Percentiles rank a stretch among this genome's conserved stretches.
These are phyloP conservation scores for Pilobolus umbonatus DNA, from an alignment of 192 early-diverging fungal genomes.

Conservation along the genomic window DNA sequence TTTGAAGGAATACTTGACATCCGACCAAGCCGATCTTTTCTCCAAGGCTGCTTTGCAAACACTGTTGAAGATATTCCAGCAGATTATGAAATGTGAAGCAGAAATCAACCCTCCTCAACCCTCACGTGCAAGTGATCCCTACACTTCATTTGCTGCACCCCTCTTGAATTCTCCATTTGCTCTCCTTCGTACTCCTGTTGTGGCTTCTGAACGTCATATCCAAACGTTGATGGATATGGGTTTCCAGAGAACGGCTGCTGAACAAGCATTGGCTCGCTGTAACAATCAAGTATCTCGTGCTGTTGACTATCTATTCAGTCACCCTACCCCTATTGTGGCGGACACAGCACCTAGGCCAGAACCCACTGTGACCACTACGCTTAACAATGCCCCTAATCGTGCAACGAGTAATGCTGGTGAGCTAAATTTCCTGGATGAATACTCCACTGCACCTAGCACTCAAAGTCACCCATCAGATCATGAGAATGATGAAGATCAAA, in stretches of 20 bases:
- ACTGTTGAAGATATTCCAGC: conserved; percentile 56
- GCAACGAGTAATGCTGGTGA: conserved; percentile 13
- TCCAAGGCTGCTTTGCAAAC: conserved; percentile 51
- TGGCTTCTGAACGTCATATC: conserved; percentile 60
- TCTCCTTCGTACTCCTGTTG: conserved; percentile 33
- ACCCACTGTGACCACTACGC: conserved; percentile 28
- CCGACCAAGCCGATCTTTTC: conserved; percentile 49
- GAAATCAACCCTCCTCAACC: conserved; percentile 44
- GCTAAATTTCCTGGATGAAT: too few species aligned
- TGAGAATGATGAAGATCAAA: conserved; percentile 15
- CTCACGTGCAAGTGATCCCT: conserved; percentile 10
- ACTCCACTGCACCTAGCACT: not conserved
- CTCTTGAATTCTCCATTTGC: conserved; percentile 24
- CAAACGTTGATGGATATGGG: conserved; percentile 85
- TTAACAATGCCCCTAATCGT: not conserved
- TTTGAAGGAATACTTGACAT: conserved; percentile 62
- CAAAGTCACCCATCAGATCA: conserved; percentile 19
- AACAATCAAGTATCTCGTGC: conserved; percentile 77
- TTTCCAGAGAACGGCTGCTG: conserved; percentile 72
- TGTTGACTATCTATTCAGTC: conserved; percentile 77
- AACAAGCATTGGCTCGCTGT: conserved; percentile 70
- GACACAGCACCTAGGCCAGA: too few species aligned
- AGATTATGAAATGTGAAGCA: conserved; percentile 70
- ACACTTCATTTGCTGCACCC: conserved; percentile 1
- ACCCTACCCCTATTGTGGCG: conserved; percentile 50